A percentile compares a stretch with the other conserved stretches of the same genome.
Conservation (phyloP, 495 filamentous ascomycete genomes). For the Cenococcum geophilum region DNA sequence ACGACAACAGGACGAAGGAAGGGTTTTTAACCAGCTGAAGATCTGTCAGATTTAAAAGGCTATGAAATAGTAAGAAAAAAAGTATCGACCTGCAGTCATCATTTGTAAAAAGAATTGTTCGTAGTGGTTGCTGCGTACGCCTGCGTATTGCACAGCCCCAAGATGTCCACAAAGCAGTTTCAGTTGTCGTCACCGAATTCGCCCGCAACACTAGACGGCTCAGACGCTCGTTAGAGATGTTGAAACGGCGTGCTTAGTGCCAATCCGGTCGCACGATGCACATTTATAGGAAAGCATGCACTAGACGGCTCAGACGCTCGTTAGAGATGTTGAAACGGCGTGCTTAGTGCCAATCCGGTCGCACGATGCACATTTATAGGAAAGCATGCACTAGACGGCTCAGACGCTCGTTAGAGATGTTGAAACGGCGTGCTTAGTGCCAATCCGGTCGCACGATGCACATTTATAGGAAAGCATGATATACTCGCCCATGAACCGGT, state of each 20-base stretch:
- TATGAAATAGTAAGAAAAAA: neutral
- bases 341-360: neutral
- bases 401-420: neutral
- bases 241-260: neutral
- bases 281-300: neutral
- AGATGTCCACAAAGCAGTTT: constrained; percentile 1
- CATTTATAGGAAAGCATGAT: too few relatives aligned
- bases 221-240: neutral
- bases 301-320: neutral
- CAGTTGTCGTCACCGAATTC: neutral
- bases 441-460: too few relatives aligned
- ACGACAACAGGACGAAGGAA: neutral
- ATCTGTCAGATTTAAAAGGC: neutral
- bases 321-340: neutral
- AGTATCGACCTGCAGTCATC: neutral
- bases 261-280: too few relatives aligned
- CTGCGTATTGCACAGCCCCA: neutral
- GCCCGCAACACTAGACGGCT: neutral
- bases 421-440: neutral
- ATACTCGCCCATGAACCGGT: too few relatives aligned
- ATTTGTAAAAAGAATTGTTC: neutral
- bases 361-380: too few relatives aligned
- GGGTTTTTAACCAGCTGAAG: neutral
- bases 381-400: neutral
- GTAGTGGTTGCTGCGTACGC: neutral